Evolutionary conservation across 208 protist genomes (phyloP), one percentile per base, ranked within the genome.

Genomic region (Trypanosoma grayi): DNA sequence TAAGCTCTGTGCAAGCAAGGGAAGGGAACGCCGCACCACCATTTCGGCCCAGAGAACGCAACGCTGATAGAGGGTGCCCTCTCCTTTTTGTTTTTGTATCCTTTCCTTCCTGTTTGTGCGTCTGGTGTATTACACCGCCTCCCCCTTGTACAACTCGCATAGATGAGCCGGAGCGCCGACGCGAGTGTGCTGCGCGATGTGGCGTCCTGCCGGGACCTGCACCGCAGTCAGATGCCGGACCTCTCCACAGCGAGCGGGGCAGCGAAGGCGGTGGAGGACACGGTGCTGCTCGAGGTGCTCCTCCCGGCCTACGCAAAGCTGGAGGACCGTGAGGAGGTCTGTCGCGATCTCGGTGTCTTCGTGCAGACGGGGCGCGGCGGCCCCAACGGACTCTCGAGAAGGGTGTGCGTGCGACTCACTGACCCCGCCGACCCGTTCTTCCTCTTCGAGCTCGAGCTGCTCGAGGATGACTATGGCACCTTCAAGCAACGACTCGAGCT

Each of bases 361-460:
- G 52, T 87, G 13, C 57, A 73, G 0, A 71, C 65, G 33, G 66
- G 64, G 4, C 58, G 65, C 24, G 86, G 75, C 20, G 56, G 61
- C 7, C 16, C 31, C 4, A 90, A 76, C 68, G 65, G 57, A 18
- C 66, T 82, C 16, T 76, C 75, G 2, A 69, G 80, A 11, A 58
- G 75, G 5, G 60, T 95, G 8, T 60, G 68, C 22, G 39, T 93
- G 16, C 83, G 85, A 33, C 62, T 93, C 11, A 95, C 85, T 1
- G 89, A 95, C 66, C 81, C 82, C 2, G 22, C 43, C 2, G 86
- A 95, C 55, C 81, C 89, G 0, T 95, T 95, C 24, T 88, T 93
- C 59, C 63, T 95, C 11, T 95, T 80, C 60, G 81, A 92, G 67
- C 36, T 95, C 30, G 75, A 90, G 57, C 71, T 95, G 2, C 72